phyloP scores from a whole-genome alignment of 164 flowering plant genomes.

The Platanus orientalis region DNA sequence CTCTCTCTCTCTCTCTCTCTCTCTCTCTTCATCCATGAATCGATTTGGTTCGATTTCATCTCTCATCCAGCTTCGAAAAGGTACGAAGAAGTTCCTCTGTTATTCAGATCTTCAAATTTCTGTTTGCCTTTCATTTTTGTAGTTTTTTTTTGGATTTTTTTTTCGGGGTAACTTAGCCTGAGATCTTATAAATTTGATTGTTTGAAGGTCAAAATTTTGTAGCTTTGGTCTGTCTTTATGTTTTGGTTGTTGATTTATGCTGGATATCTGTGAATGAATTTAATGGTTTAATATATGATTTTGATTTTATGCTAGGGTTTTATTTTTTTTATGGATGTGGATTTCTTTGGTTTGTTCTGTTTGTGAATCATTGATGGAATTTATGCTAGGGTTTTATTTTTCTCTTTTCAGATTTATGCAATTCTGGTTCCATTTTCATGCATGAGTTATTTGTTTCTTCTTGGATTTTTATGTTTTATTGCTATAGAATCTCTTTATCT shows the following conservation, averaged over 20 bases:
- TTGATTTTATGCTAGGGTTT: slow-evolving; percentile 11
- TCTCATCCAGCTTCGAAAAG: slow-evolving; percentile 24
- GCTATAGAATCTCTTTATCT: no score
- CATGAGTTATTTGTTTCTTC: no score
- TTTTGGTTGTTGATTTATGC: not conserved
- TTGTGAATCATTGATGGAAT: not conserved
- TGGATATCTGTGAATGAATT: not conserved
- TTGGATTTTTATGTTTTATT: no score
- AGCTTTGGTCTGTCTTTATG: not conserved
- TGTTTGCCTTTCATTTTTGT: not conserved
- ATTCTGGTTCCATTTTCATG: no score
- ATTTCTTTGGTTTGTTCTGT: not conserved
- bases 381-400: no score
- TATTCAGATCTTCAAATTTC: slow-evolving; percentile 7
- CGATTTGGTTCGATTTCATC: slow-evolving; percentile 16
- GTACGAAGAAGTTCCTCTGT: slow-evolving; percentile 2
- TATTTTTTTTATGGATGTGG: not conserved
- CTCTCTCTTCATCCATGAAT: slow-evolving; percentile 15
- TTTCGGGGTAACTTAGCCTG: not conserved
- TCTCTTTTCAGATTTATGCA: no score
- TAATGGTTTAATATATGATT: not conserved
- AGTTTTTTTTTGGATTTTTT: not conserved
- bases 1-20: not conserved
- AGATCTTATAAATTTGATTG: slow-evolving; percentile 3
- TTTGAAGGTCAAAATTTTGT: not conserved